Percentiles rank a stretch among this genome's conserved stretches.
phyloP scores from a whole-genome alignment of 2,329 filamentous ascomycete species.

The Penicillium sp. region DNA sequence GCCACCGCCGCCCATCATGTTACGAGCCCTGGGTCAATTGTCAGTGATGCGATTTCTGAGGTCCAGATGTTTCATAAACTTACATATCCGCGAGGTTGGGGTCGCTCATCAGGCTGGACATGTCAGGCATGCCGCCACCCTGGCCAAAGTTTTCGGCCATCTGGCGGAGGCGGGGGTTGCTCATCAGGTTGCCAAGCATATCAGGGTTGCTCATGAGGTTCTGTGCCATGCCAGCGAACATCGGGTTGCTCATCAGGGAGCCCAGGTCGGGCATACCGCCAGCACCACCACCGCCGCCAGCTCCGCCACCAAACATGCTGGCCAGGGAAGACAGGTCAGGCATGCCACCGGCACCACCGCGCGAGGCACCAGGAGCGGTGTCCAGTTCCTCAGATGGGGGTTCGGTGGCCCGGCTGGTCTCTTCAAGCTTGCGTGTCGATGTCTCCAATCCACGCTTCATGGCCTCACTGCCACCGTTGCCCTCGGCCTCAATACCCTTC shows the following conservation, averaged over 20 bases:
- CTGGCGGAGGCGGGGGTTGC: constrained; percentile 80
- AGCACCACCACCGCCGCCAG: constrained; percentile 50
- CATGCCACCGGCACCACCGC: constrained; percentile 58
- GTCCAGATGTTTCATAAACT: constrained; percentile 46
- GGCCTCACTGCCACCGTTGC: constrained; percentile 88
- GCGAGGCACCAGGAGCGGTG: constrained; percentile 46
- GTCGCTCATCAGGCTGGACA: constrained; percentile 83
- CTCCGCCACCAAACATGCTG: constrained; percentile 65
- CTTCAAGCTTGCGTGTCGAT: constrained; percentile 80
- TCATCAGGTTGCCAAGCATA: constrained; percentile 88
- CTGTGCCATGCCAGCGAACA: constrained; percentile 97
- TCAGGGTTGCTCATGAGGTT: constrained; percentile 97
- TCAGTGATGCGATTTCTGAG: constrained; percentile 5
- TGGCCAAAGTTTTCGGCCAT: constrained; percentile 76
- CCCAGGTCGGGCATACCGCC: constrained; percentile 81
- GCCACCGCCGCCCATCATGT: constrained; percentile 62
- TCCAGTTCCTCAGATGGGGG: constrained; percentile 53
- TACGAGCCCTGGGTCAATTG: constrained; percentile 54
- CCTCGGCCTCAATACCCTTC: constrained; percentile 89
- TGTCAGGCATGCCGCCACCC: constrained; percentile 85
- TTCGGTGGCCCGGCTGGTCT: constrained; percentile 61
- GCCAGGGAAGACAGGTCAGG: constrained; percentile 70
- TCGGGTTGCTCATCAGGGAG: constrained; percentile 92
- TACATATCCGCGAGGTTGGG: constrained; percentile 90
- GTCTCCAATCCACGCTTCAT: constrained; percentile 98